Percentiles rank a stretch among this genome's conserved stretches.
Conservation (phyloP, 2,329 filamentous ascomycete genomes). For the Alternaria arborescens region DNA sequence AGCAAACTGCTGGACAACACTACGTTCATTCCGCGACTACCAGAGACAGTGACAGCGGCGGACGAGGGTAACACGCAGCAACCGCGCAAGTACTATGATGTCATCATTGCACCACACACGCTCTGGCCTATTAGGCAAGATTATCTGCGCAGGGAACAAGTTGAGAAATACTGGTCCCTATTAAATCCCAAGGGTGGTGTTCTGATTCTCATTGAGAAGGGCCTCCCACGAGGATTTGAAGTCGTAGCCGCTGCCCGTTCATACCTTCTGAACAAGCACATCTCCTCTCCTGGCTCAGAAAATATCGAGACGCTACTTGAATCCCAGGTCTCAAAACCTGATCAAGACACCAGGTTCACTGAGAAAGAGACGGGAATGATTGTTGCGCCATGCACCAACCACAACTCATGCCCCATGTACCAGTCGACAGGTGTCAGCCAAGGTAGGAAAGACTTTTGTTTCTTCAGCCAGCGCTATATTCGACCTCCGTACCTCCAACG, state of each 20-base stretch:
- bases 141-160: conserved; percentile 76
- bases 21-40: conserved; percentile 89
- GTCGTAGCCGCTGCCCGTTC: conserved; percentile 85
- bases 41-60: conserved; percentile 78
- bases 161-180: conserved; percentile 90
- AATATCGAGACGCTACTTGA: conserved; percentile 49
- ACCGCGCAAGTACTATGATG: conserved; percentile 79
- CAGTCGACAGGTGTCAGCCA: conserved; percentile 70
- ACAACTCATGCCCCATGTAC: conserved; percentile 90
- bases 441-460: conserved; percentile 89
- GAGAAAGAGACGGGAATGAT: conserved; percentile 70
- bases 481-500: conserved; percentile 83
- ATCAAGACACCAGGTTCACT: conserved; percentile 43
- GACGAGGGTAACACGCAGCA: conserved; percentile 50
- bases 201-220: conserved; percentile 88
- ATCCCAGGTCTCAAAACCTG: conserved; percentile 54
- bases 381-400: conserved; percentile 80
- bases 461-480: conserved; percentile 88
- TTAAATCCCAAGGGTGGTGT: conserved; percentile 86
- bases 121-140: conserved; percentile 80
- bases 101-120: conserved; percentile 88
- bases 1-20: conserved; percentile 85
- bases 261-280: conserved; percentile 77
- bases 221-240: conserved; percentile 89
- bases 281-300: conserved; percentile 67